Evolutionary conservation across 768 basidiomycete genomes (phyloP), one percentile per base, ranked within the genome.

Genomic region (Lentinula boryana): DNA sequence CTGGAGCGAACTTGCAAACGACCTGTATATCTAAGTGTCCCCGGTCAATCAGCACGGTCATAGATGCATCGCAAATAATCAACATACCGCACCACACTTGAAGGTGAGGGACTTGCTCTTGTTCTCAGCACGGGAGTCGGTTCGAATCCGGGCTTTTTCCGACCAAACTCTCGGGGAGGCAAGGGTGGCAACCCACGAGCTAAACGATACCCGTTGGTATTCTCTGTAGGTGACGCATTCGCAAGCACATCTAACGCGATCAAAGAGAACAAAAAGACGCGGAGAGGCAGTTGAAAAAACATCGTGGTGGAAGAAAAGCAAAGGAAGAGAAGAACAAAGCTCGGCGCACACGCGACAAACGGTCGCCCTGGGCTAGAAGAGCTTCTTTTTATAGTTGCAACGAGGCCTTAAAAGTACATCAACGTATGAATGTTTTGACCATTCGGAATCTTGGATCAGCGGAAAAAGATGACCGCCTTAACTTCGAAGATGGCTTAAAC

Each of bases 1-100:
- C 63, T 51, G 15, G 67, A 66, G 35, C 75, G 73, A 32, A 77
- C 74, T 63, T 78, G 61, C 41, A 80, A 66, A 48, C 73, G 72
- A 10, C 78, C 78, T 31, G 67, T 68, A 55, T 70, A 68, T 38
- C 74, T 50, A 54, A 33, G 44, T 46, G 6, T 23, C 4, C 4
- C 6, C 9, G 15, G 32, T 36, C n/a, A n/a, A 38, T 21, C n/a
- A 18, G 23, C 13, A 31, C 40, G 38, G 31, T 56, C n/a, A 23
- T 27, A 8, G 21, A 56, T n/a, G 18, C 4, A 13, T 36, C 3
- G 35, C 21, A 18, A 56, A 15, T 36, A 13, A 10, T 33, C 35
- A 40, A 8, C 57, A 33, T 12, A 58, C 57, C 36, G 57, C n/a
- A 18, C 36, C 5, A 56, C 40, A 38, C 57, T 27, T 33, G 50